Evolutionary conservation across 164 flowering plant genomes (phyloP).

Genomic region (Aristolochia californica): DNA sequence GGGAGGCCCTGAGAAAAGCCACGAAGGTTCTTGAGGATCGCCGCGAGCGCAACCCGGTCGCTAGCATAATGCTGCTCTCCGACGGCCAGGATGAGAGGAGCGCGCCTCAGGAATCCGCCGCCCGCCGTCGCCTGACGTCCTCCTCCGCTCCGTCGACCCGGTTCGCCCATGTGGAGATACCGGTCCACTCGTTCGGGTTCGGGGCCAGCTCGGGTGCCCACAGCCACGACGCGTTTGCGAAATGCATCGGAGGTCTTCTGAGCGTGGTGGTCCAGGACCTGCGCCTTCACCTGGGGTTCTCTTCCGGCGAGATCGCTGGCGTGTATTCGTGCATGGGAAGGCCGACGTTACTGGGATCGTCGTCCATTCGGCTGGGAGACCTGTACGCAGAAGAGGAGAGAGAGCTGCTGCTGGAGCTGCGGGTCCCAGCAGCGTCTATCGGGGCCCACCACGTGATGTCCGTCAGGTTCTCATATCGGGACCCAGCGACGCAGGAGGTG

Average conservation of each 20-base stretch:
- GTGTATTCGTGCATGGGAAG: conserved; percentile 45
- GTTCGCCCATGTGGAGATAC: conserved; percentile 86
- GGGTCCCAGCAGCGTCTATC: conserved; percentile 28
- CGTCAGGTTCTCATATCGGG: conserved; percentile 46
- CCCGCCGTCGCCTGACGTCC: conserved; percentile 16
- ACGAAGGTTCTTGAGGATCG: conserved; percentile 79
- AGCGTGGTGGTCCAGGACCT: conserved; percentile 86
- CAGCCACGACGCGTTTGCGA: conserved; percentile 55
- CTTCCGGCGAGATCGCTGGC: conserved; percentile 54
- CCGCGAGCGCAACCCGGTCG: conserved; percentile 81
- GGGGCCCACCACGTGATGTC: conserved; percentile 59
- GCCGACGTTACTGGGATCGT: conserved; percentile 36
- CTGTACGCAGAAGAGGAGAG: conserved; percentile 85
- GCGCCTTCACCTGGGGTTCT: conserved; percentile 47
- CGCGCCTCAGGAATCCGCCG: conserved; percentile 11
- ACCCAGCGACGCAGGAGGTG: conserved; percentile 48
- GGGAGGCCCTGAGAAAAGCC: conserved; percentile 71
- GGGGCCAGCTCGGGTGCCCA: conserved; percentile 16
- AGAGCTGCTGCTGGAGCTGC: conserved; percentile 62
- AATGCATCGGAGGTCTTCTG: conserved; percentile 71
- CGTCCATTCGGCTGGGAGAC: conserved; percentile 57
- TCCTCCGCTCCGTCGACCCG: conserved; percentile 41
- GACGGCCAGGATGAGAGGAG: conserved; percentile 76
- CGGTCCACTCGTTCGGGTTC: conserved; percentile 49
- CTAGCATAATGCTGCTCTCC: conserved; percentile 71